phyloP scores from a whole-genome alignment of 306 rosid species.

The Fragaria iinumae region DNA sequence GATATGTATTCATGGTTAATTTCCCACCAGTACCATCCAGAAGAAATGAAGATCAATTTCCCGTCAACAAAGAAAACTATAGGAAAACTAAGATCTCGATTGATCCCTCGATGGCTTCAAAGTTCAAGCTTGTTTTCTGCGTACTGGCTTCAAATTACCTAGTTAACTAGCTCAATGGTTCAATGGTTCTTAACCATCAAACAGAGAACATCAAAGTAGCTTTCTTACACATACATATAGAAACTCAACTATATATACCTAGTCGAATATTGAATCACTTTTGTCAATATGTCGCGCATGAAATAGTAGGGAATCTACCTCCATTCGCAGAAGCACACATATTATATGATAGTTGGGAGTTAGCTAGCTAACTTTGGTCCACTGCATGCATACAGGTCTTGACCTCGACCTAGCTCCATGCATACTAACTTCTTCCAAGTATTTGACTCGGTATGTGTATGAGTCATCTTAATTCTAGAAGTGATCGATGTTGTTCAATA shows the following conservation, averaged over 20 bases:
- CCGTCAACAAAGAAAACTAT: not conserved
- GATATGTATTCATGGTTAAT: too few species aligned
- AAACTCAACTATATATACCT: not conserved
- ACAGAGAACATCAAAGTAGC: not conserved
- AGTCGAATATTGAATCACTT: not conserved
- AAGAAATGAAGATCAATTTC: too few species aligned
- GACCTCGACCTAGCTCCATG: not conserved
- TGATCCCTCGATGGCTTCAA: not conserved
- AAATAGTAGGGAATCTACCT: not conserved
- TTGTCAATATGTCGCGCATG: not conserved
- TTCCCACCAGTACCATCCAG: too few species aligned
- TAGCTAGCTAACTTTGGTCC: not conserved
- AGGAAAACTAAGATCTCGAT: not conserved
- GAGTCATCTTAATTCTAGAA: not conserved
- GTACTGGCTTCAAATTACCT: too few species aligned
- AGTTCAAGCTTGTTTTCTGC: not conserved
- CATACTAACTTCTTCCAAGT: not conserved
- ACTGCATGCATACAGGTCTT: not conserved
- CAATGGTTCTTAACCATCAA: not conserved
- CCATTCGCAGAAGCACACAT: not conserved
- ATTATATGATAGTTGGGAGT: not conserved
- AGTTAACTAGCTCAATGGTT: not conserved
- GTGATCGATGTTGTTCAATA: not conserved
- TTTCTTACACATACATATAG: not conserved
- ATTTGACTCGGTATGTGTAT: not conserved